phyloP scores from a whole-genome alignment of 2,329 filamentous ascomycete species.

The Ascochyta fabae region DNA sequence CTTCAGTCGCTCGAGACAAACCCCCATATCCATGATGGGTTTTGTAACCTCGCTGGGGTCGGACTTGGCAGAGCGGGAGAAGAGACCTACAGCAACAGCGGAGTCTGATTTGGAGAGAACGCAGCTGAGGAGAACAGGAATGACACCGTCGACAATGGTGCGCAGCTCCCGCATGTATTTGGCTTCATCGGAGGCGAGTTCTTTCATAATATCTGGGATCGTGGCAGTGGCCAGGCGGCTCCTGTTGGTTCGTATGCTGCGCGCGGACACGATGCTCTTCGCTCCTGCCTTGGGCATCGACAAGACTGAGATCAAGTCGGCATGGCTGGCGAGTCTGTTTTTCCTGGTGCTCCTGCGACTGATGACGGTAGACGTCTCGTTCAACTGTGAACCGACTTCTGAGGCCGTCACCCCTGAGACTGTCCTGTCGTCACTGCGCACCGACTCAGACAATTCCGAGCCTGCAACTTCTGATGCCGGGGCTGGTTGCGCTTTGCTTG shows the following conservation, averaged over 20 bases:
- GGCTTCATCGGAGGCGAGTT: conserved; percentile 81
- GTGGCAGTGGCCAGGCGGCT: conserved; percentile 72
- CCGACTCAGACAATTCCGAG: conserved; percentile 33
- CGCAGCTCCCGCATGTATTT: conserved; percentile 91
- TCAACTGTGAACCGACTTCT: conserved; percentile 38
- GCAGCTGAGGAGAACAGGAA: conserved; percentile 87
- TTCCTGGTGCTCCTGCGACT: conserved; percentile 57
- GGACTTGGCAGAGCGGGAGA: conserved; percentile 65
- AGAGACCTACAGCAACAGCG: conserved; percentile 69
- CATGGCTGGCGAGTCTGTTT: conserved; percentile 84
- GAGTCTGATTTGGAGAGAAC: conserved; percentile 76
- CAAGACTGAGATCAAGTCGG: conserved; percentile 90
- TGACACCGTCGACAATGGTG: conserved; percentile 91
- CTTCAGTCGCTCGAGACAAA: conserved; percentile 84
- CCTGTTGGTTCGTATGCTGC: conserved; percentile 77
- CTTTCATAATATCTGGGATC: conserved; percentile 75
- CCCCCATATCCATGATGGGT: conserved; percentile 92
- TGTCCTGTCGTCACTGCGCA: conserved; percentile 26
- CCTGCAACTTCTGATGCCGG: conserved; percentile 35
- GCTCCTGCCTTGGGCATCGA: conserved; percentile 71
- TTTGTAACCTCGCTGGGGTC: conserved; percentile 71
- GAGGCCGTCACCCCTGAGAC: conserved; percentile 34
- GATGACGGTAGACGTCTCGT: conserved; percentile 47
- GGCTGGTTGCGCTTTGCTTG: conserved; percentile 41
- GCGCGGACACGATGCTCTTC: conserved; percentile 75